Percentiles rank a stretch among this genome's conserved stretches.
These are phyloP conservation scores for Crithidia thermophila DNA, from an alignment of 208 protist genomes.

Conservation along the genomic window DNA sequence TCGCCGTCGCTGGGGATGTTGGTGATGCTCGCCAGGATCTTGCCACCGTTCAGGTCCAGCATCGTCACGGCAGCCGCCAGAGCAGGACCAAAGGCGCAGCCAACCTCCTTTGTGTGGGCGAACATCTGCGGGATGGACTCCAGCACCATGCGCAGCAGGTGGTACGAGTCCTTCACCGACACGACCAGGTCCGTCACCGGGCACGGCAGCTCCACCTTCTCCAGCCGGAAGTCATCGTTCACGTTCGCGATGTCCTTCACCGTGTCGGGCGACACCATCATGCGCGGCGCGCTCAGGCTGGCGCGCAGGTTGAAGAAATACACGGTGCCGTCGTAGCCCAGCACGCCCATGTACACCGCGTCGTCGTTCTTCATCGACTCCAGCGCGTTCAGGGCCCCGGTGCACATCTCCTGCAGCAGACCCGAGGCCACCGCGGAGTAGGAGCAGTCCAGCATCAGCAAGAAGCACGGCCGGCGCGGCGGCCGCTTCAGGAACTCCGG, in stretches of 20 bases:
- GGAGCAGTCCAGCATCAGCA: conserved; percentile 97
- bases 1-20: conserved; percentile 89
- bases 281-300: conserved; percentile 72
- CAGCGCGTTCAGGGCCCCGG: conserved; percentile 66
- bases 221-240: conserved; percentile 84
- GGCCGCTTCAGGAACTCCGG: conserved; percentile 94
- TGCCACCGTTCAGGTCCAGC: conserved; percentile 90
- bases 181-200: conserved; percentile 75
- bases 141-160: conserved; percentile 69
- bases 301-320: conserved; percentile 95
- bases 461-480: conserved; percentile 91
- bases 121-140: conserved; percentile 74
- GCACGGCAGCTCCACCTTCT: conserved; percentile 83
- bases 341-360: conserved; percentile 74
- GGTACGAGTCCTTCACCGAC: conserved; percentile 73
- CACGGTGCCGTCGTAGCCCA: conserved; percentile 82
- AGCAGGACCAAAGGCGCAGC: conserved; percentile 93
- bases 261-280: conserved; percentile 88
- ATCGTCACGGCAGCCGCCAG: conserved; percentile 90
- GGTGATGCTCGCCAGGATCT: conserved; percentile 90
- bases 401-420: conserved; percentile 74
- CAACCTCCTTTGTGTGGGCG: conserved; percentile 75
- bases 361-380: conserved; percentile 87
- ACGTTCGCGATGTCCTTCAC: conserved; percentile 80
- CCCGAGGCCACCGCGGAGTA: conserved; percentile 87